Percentiles rank a stretch among this genome's conserved stretches.
Evolutionary conservation across 2,329 filamentous ascomycete species (phyloP).

Genomic region (Epichloe gansuensis): DNA sequence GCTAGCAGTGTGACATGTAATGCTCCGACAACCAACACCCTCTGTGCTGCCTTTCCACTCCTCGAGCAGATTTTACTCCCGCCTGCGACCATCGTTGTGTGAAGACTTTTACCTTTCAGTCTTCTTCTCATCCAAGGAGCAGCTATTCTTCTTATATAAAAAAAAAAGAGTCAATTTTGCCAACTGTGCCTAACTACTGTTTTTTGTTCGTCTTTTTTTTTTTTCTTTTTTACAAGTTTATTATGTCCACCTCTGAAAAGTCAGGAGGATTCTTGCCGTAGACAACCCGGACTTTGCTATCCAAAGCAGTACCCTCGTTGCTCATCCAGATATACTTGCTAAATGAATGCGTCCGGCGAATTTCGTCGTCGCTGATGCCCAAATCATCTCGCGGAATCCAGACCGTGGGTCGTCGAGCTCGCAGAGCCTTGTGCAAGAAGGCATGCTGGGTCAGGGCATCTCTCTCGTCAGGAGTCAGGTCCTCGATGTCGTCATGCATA

Average conservation of each 20-base stretch:
- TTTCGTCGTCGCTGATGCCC: conserved; percentile 85
- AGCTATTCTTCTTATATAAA: not conserved
- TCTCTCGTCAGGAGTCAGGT: conserved; percentile 79
- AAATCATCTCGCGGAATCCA: conserved; percentile 91
- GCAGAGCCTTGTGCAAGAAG: conserved; percentile 80
- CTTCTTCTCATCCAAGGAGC: not conserved
- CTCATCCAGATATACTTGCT: conserved; percentile 83
- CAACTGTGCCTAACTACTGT: not conserved
- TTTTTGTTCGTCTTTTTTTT: too few relatives aligned
- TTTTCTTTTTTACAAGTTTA: conserved; percentile 47
- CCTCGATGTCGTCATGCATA: conserved; percentile 86
- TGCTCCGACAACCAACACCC: too few relatives aligned
- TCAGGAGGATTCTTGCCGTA: conserved; percentile 80
- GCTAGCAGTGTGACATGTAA: too few relatives aligned
- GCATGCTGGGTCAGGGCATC: conserved; percentile 75
- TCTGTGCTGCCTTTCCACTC: too few relatives aligned
- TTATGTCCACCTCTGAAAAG: conserved; percentile 78
- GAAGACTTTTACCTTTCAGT: not conserved
- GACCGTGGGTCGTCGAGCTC: conserved; percentile 72
- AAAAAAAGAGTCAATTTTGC: not conserved
- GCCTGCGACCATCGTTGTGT: too few relatives aligned
- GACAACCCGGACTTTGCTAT: conserved; percentile 69
- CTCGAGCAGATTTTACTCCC: too few relatives aligned
- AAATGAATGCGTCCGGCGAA: conserved; percentile 61
- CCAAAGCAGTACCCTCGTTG: conserved; percentile 80